Evolutionary conservation across 352 stramenopile species (phyloP).

Genomic region (Thraustochytrium sp.): DNA sequence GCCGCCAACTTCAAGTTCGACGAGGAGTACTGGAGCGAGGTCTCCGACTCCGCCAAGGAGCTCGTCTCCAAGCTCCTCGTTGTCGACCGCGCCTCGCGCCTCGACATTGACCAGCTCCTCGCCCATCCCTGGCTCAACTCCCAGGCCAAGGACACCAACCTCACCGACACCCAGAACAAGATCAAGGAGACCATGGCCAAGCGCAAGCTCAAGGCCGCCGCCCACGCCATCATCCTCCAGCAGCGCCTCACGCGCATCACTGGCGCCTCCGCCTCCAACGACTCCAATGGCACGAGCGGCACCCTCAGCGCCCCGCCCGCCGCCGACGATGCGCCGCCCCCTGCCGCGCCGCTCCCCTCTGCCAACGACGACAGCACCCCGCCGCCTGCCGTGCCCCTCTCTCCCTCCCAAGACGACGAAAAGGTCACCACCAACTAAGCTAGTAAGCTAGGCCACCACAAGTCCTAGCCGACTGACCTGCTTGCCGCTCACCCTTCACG

Average conservation of each 20-base stretch:
- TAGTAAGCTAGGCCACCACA: too few relatives aligned
- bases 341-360: too few relatives aligned
- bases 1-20: constrained; percentile 88
- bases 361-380: too few relatives aligned
- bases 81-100: constrained; percentile 73
- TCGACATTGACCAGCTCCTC: constrained; percentile 72
- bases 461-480: too few relatives aligned
- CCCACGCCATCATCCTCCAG: constrained; percentile 28
- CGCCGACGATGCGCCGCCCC: too few relatives aligned
- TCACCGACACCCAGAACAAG: constrained; percentile 29
- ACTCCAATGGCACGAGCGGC: too few relatives aligned
- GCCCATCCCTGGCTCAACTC: constrained; percentile 74
- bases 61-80: constrained; percentile 85
- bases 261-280: not conserved
- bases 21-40: constrained; percentile 76
- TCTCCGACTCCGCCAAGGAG: constrained; percentile 87
- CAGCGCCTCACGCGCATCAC: not conserved
- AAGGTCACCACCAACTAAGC: too few relatives aligned
- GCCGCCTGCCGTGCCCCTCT: too few relatives aligned
- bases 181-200: constrained; percentile 26
- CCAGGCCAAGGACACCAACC: constrained; percentile 26
- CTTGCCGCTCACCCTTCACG: too few relatives aligned
- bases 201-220: constrained; percentile 37
- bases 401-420: too few relatives aligned
- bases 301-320: not conserved